These are phyloP conservation scores for Bauhinia variegata DNA, from an alignment of 306 rosid species.

Conservation along the genomic window DNA sequence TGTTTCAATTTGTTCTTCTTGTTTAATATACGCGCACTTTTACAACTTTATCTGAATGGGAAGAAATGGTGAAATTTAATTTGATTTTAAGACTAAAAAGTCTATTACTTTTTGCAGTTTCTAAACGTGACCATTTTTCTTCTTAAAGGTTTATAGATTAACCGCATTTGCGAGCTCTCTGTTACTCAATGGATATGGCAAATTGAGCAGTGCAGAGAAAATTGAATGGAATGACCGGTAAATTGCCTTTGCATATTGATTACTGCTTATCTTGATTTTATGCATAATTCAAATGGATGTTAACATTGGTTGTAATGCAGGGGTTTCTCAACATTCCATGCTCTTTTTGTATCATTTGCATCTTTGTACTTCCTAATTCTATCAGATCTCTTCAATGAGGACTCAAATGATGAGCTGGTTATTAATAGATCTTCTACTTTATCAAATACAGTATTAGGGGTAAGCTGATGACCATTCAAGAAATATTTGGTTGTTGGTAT, in stretches of 20 bases:
- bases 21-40: slow-evolving; percentile 3
- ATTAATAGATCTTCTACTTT: slow-evolving; percentile 68
- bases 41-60: slow-evolving; percentile 1
- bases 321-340: slow-evolving; percentile 94
- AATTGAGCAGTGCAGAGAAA: slow-evolving; percentile 54
- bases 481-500: slow-evolving; percentile 17
- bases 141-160: slow-evolving; percentile 76
- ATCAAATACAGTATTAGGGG: slow-evolving; percentile 78
- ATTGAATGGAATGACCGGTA: slow-evolving; percentile 95
- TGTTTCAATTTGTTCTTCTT: slow-evolving; percentile 1
- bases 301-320: slow-evolving; percentile 45
- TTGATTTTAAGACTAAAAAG: neutral
- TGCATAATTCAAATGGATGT: slow-evolving; percentile 28
- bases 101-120: slow-evolving; percentile 6
- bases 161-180: slow-evolving; percentile 59
- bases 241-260: slow-evolving; percentile 38
- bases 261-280: slow-evolving; percentile 25
- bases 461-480: slow-evolving; percentile 48
- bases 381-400: slow-evolving; percentile 64
- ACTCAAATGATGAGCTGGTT: slow-evolving; percentile 50
- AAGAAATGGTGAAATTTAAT: neutral
- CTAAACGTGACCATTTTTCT: slow-evolving; percentile 28
- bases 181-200: slow-evolving; percentile 53
- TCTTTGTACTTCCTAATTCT: slow-evolving; percentile 66
- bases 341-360: slow-evolving; percentile 65